Evolutionary conservation across 2,329 filamentous ascomycete species (phyloP).

Genomic region (Sordariomycetes sp.): DNA sequence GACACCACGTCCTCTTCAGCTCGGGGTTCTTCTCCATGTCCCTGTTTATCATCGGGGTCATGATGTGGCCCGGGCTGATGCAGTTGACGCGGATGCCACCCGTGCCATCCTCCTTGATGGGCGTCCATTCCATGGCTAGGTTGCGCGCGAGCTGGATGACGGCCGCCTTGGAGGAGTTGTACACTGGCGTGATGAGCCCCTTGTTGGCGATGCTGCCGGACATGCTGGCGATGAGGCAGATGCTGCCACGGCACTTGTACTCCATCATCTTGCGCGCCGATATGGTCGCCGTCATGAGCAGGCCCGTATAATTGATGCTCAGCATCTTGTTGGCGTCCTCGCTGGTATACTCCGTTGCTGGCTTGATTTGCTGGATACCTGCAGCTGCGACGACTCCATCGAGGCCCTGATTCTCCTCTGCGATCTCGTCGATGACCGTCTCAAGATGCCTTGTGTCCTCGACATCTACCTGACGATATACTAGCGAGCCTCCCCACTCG

Average conservation of each 20-base stretch:
- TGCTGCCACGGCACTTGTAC: slow-evolving; percentile 41
- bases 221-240: slow-evolving; percentile 49
- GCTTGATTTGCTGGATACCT: slow-evolving; percentile 58
- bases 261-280: slow-evolving; percentile 55
- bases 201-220: slow-evolving; percentile 41
- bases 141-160: slow-evolving; percentile 54
- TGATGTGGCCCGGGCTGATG: slow-evolving; percentile 58
- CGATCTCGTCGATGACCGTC: slow-evolving; percentile 48
- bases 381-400: slow-evolving; percentile 64
- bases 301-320: slow-evolving; percentile 61
- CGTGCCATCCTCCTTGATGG: slow-evolving; percentile 21
- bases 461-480: slow-evolving; percentile 62
- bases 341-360: slow-evolving; percentile 57
- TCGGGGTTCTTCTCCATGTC: slow-evolving; percentile 39
- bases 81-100: slow-evolving; percentile 61
- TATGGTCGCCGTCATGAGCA: slow-evolving; percentile 61
- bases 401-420: slow-evolving; percentile 48
- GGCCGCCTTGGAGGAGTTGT: slow-evolving; percentile 59
- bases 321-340: slow-evolving; percentile 52
- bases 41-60: slow-evolving; percentile 23
- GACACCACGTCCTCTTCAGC: slow-evolving; percentile 50
- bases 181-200: slow-evolving; percentile 57
- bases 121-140: slow-evolving; percentile 55
- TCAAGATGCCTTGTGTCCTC: slow-evolving; percentile 51
- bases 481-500: slow-evolving; percentile 53